A percentile compares a stretch with the other conserved stretches of the same genome.
These are phyloP conservation scores for Westerdykella sp. DNA, from an alignment of 2,329 filamentous ascomycete species.

Conservation along the genomic window DNA sequence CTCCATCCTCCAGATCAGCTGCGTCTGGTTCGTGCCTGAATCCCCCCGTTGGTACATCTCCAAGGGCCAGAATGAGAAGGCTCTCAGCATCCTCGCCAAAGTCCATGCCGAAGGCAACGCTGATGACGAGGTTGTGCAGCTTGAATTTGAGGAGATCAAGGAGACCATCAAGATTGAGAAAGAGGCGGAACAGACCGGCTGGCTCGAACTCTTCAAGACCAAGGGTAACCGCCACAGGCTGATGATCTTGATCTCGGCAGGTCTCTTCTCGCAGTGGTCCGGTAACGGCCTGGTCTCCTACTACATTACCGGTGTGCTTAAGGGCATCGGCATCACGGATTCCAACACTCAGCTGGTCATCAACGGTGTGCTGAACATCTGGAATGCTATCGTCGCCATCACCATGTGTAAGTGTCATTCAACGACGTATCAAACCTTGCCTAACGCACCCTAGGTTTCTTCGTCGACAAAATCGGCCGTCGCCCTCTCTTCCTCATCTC, in stretches of 20 bases:
- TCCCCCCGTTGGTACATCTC: slow-evolving; percentile 59
- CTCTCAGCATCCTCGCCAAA: slow-evolving; percentile 52
- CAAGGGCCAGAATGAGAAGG: slow-evolving; percentile 55
- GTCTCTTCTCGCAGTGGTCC: slow-evolving; percentile 53
- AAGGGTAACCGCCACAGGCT: slow-evolving; percentile 50
- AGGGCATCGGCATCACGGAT: slow-evolving; percentile 32
- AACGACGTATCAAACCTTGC: neutral
- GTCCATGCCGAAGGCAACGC: slow-evolving; percentile 55
- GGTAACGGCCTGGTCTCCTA: slow-evolving; percentile 32
- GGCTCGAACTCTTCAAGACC: slow-evolving; percentile 44
- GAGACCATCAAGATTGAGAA: slow-evolving; percentile 45
- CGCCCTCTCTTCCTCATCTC: slow-evolving; percentile 29
- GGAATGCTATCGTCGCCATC: slow-evolving; percentile 54
- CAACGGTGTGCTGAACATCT: slow-evolving; percentile 52
- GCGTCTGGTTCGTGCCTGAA: slow-evolving; percentile 46
- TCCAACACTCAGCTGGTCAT: slow-evolving; percentile 36
- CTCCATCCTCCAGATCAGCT: slow-evolving; percentile 38
- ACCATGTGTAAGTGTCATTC: slow-evolving; percentile 38
- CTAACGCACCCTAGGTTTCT: slow-evolving; percentile 18
- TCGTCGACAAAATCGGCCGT: slow-evolving; percentile 28
- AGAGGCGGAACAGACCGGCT: slow-evolving; percentile 41
- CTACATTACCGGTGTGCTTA: slow-evolving; percentile 29
- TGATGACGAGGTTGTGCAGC: slow-evolving; percentile 33
- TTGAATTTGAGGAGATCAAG: slow-evolving; percentile 48
- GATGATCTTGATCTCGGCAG: slow-evolving; percentile 49